Percentiles rank a stretch among this genome's conserved stretches.
Evolutionary conservation across 1,139 yeast genomes (phyloP).

Genomic region (Saccharomyces hybrid): DNA sequence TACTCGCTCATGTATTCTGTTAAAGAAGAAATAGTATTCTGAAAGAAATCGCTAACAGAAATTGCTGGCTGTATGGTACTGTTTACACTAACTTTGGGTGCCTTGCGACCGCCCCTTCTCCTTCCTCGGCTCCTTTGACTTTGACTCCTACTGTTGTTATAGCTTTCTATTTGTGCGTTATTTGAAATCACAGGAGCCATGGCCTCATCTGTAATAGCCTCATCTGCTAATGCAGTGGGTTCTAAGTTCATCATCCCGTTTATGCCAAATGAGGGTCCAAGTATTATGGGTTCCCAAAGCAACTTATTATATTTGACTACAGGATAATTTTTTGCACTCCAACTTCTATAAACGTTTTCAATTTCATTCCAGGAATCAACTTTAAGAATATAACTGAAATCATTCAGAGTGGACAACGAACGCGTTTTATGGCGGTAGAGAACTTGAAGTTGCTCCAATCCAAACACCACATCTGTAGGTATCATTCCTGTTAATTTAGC

Average conservation of each 20-base stretch:
- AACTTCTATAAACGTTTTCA: constrained; percentile 39
- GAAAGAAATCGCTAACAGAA: neutral
- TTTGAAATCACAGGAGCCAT: constrained; percentile 31
- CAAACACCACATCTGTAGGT: constrained; percentile 79
- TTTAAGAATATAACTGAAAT: constrained; percentile 47
- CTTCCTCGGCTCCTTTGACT: neutral
- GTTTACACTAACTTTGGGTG: neutral
- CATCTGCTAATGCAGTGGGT: constrained; percentile 15
- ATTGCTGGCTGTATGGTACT: neutral
- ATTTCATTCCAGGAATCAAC: constrained; percentile 44
- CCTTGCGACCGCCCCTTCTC: neutral
- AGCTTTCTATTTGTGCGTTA: constrained; percentile 40
- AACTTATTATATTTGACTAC: constrained; percentile 45
- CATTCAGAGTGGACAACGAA: constrained; percentile 14
- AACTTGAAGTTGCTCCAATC: constrained; percentile 68
- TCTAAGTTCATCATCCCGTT: constrained; percentile 35
- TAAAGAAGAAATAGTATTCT: neutral
- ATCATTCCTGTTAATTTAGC: constrained; percentile 77
- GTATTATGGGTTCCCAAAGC: constrained; percentile 76
- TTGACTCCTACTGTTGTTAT: neutral
- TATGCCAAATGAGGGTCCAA: constrained; percentile 79
- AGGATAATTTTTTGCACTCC: constrained; percentile 53
- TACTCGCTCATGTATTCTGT: neutral
- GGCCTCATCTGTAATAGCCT: constrained; percentile 1
- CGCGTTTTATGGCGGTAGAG: constrained; percentile 28